phyloP scores from a whole-genome alignment of 2,329 filamentous ascomycete species.

The Parafenestella ontariensis region DNA sequence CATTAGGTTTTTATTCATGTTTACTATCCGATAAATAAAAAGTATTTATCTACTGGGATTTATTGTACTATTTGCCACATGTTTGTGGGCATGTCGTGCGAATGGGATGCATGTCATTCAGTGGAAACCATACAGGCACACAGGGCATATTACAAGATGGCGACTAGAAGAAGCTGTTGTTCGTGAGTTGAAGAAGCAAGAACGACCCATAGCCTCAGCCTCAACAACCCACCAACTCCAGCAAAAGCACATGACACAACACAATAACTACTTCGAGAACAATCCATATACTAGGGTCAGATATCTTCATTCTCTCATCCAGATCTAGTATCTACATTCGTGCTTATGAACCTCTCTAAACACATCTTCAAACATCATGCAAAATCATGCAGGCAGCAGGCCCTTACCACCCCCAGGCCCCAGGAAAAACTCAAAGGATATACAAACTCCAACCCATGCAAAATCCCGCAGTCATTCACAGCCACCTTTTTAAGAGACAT shows the following conservation, averaged over 20 bases:
- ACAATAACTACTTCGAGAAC: not conserved
- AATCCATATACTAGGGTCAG: not conserved
- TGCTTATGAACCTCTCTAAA: not conserved
- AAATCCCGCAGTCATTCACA: conserved; percentile 11
- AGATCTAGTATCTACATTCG: not conserved
- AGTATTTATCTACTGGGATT: too few relatives aligned
- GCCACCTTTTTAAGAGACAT: conserved; percentile 20
- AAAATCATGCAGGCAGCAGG: not conserved
- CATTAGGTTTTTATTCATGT: too few relatives aligned
- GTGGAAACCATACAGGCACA: too few relatives aligned
- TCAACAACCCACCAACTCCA: not conserved
- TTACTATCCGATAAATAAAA: too few relatives aligned
- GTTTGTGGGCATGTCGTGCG: too few relatives aligned
- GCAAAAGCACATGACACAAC: not conserved
- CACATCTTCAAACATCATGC: not conserved
- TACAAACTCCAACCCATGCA: conserved; percentile 4
- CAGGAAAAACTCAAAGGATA: not conserved
- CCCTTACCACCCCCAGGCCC: not conserved
- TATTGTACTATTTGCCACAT: too few relatives aligned
- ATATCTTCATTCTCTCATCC: not conserved
- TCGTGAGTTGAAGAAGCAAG: not conserved
- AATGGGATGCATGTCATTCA: too few relatives aligned
- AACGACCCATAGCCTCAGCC: not conserved
- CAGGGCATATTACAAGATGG: too few relatives aligned
- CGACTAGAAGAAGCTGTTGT: too few relatives aligned